A percentile compares a stretch with the other conserved stretches of the same genome.
phyloP scores from a whole-genome alignment of 2,329 filamentous ascomycete species.

The Chrysoporthe austroafricana region DNA sequence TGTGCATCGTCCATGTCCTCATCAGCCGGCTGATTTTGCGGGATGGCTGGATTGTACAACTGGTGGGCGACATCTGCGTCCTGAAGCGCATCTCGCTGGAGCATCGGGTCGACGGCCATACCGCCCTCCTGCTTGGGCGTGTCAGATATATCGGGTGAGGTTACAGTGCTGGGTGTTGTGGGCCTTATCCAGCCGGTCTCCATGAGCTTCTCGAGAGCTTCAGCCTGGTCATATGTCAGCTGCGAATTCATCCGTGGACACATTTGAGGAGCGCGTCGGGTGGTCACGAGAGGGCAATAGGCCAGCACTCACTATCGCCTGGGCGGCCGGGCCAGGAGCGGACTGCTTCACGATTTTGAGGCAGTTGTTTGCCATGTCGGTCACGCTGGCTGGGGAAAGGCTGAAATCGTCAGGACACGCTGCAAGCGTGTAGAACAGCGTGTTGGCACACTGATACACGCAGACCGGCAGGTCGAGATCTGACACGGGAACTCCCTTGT shows the following conservation, averaged over 20 bases:
- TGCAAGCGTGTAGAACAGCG: slow-evolving; percentile 56
- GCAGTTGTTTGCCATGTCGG: slow-evolving; percentile 55
- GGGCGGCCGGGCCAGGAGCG: slow-evolving; percentile 54
- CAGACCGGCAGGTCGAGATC: slow-evolving; percentile 60
- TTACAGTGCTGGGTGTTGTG: slow-evolving; percentile 35
- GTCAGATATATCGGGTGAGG: slow-evolving; percentile 20
- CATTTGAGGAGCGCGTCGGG: background rate
- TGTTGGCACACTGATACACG: slow-evolving; percentile 58
- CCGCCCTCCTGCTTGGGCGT: slow-evolving; percentile 23
- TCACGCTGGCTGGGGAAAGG: slow-evolving; percentile 49
- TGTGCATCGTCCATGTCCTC: slow-evolving; percentile 31
- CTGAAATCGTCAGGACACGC: slow-evolving; percentile 48
- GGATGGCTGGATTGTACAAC: slow-evolving; percentile 28
- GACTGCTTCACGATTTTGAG: slow-evolving; percentile 55
- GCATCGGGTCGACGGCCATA: slow-evolving; percentile 27
- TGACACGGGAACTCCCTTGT: slow-evolving; percentile 54
- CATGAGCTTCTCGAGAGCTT: slow-evolving; percentile 57
- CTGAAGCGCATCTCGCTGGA: slow-evolving; percentile 29
- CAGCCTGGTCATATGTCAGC: slow-evolving; percentile 33
- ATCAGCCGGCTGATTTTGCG: slow-evolving; percentile 23
- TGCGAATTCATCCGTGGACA: background rate
- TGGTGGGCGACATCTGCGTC: slow-evolving; percentile 29
- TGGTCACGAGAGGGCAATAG: background rate
- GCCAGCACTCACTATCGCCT: slow-evolving; percentile 47
- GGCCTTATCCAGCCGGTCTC: slow-evolving; percentile 41